Base-by-base conservation (phyloP, 2,329 filamentous ascomycete species). In the Rhexocercosporidium sp. region DNA sequence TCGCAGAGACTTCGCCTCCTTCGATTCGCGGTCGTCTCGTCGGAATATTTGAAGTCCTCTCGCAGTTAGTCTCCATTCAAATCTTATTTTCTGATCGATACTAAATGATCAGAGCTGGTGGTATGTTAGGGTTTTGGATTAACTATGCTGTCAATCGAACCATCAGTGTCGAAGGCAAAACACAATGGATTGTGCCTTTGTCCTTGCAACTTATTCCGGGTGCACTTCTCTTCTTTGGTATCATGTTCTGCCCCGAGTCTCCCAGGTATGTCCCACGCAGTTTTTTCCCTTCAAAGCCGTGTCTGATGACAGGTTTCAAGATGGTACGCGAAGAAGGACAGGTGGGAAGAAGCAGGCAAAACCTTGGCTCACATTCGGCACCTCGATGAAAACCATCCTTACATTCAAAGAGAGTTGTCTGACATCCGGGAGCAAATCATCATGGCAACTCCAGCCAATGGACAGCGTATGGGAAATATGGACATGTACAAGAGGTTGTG, bases 391-490 rank as follows among this genome's bases (percentile, higher is more conserved):
- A 76, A 81, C 39, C 78, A 82, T 27, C 69, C 66, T 12, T 68
- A 81, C 79, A 78, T 88, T 31, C 79, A 81, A 60, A 80, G 82
- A 56, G 84, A 86, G 54, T 75, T 86, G 44, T 77, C 78, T 3
- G 82, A 83, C 71, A 84, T 86, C 29, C 64, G 71, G 3, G 71
- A 72, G 5, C 75, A 77, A 71, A 78, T 85, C 16, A 12, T 60
- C 18, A 60, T 60, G 39, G 11, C 57, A 8, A 60, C 39, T 18
- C 39, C 57, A 31, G 44, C 39, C 14, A 34, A 60, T 22, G 57
- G 57, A 14, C 39, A 49, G 25, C 39, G 22, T 14, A 60, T 60
- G 57, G 46, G 31, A 22, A 60, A 60, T n/a, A 31, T 49, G 29
- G 39, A 60, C 27, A 60, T 60, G 57, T n/a, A 47, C 22, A 60